phyloP scores from a whole-genome alignment of 805 yeast genomes.

The Sugiyamaella chiloensis region DNA sequence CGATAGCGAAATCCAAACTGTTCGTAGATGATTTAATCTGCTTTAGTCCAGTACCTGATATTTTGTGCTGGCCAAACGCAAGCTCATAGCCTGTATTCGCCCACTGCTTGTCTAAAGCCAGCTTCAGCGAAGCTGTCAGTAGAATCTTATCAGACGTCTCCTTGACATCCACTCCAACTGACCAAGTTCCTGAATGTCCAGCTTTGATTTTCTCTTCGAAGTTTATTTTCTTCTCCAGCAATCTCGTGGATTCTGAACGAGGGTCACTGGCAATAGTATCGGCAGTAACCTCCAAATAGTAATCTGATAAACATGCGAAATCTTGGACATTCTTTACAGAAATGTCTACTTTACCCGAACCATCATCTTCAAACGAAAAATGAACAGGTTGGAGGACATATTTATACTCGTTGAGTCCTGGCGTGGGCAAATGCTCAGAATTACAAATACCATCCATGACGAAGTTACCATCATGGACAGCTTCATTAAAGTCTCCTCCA shows the following conservation, averaged over 20 bases:
- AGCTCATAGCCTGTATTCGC: conserved; percentile 26
- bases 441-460: conserved; percentile 37
- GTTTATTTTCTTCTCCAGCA: not conserved
- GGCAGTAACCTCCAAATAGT: conserved; percentile 6
- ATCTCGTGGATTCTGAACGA: not conserved
- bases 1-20: not conserved
- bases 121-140: conserved; percentile 16
- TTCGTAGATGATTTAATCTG: too few relatives aligned
- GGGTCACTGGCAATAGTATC: conserved; percentile 5
- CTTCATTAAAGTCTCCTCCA: conserved; percentile 40
- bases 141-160: conserved; percentile 9
- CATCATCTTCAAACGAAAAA: conserved; percentile 9
- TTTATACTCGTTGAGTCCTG: conserved; percentile 35
- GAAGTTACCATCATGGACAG: conserved; percentile 37
- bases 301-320: conserved; percentile 11
- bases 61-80: conserved; percentile 29
- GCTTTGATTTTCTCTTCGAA: conserved; percentile 9
- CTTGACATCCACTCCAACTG: not conserved
- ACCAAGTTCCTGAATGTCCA: not conserved
- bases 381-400: conserved; percentile 35
- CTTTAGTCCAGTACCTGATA: not conserved
- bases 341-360: conserved; percentile 5
- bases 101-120: conserved; percentile 18
- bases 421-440: conserved; percentile 37
- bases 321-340: conserved; percentile 14